phyloP scores from a whole-genome alignment of 257 asterid genomes.

The Ocimum tenuiflorum region DNA sequence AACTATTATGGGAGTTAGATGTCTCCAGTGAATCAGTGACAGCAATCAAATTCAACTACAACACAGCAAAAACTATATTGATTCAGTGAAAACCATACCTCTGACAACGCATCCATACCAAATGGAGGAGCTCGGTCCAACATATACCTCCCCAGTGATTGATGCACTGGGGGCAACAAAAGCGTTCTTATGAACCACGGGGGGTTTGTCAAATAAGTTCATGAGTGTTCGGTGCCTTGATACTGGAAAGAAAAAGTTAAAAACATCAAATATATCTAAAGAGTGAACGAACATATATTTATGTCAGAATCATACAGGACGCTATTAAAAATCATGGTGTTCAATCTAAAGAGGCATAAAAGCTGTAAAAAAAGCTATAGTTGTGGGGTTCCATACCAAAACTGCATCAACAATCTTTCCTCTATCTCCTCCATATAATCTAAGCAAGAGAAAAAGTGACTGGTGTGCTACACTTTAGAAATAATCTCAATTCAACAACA shows the following conservation, averaged over 20 bases:
- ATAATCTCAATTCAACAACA: slow-evolving; percentile 5
- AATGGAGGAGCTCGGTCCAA: slow-evolving; percentile 70
- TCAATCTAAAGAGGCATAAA: background rate
- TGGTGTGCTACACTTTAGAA: background rate
- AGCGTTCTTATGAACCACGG: slow-evolving; percentile 60
- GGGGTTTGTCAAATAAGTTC: slow-evolving; percentile 78
- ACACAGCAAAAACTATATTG: slow-evolving; percentile 9
- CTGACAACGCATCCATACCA: slow-evolving; percentile 95
- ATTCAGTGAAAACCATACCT: slow-evolving; percentile 41
- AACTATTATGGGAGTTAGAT: background rate
- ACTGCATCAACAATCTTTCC: background rate
- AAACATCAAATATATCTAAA: background rate
- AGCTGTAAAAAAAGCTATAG: background rate
- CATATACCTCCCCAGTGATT: slow-evolving; percentile 62
- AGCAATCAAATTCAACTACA: background rate
- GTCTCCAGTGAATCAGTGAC: background rate
- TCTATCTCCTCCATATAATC: background rate
- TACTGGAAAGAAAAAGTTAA: slow-evolving; percentile 32
- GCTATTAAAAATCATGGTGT: background rate
- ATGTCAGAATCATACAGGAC: no score
- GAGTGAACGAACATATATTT: no score
- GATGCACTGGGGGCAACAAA: slow-evolving; percentile 96
- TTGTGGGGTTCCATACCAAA: background rate
- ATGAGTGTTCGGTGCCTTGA: slow-evolving; percentile 84
- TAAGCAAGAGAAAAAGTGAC: background rate